Conservation (phyloP, 768 basidiomycete genomes). For the Lactarius akahatsu region DNA sequence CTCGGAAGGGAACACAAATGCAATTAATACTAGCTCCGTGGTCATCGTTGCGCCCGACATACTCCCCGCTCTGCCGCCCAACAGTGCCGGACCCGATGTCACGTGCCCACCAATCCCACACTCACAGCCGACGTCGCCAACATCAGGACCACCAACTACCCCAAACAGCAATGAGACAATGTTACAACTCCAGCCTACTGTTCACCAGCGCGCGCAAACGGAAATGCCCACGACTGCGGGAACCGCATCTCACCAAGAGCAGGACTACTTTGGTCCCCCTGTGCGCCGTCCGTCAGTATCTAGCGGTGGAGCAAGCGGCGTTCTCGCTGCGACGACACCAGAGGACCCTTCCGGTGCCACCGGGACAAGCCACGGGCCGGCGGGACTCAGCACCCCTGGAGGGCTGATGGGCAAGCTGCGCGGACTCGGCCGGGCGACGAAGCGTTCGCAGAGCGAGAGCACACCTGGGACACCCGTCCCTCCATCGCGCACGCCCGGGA, state of each 20-base stretch:
- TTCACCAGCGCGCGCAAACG: constrained; percentile 15
- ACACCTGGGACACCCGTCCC: constrained; percentile 23
- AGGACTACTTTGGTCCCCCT: constrained; percentile 56
- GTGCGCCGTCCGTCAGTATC: constrained; percentile 48
- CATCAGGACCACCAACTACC: neutral
- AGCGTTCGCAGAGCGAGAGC: constrained; percentile 37
- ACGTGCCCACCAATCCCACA: neutral
- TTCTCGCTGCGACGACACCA: constrained; percentile 35
- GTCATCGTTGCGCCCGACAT: constrained; percentile 58
- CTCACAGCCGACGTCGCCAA: constrained; percentile 28
- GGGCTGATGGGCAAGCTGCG: constrained; percentile 80
- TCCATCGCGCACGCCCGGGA: neutral
- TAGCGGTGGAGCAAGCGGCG: constrained; percentile 39
- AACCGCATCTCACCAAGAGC: constrained; percentile 24
- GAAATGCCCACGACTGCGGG: neutral
- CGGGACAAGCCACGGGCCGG: neutral
- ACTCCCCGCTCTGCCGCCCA: constrained; percentile 69
- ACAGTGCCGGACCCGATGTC: constrained; percentile 34
- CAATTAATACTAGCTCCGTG: constrained; percentile 35
- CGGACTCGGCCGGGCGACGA: constrained; percentile 63
- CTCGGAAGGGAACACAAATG: constrained; percentile 22
- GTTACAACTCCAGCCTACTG: neutral
- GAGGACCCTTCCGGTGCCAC: constrained; percentile 42
- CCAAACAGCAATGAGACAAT: constrained; percentile 6
- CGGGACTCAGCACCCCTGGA: constrained; percentile 32